Conservation (phyloP, 768 basidiomycete genomes). For the Termitomyces sp. region DNA sequence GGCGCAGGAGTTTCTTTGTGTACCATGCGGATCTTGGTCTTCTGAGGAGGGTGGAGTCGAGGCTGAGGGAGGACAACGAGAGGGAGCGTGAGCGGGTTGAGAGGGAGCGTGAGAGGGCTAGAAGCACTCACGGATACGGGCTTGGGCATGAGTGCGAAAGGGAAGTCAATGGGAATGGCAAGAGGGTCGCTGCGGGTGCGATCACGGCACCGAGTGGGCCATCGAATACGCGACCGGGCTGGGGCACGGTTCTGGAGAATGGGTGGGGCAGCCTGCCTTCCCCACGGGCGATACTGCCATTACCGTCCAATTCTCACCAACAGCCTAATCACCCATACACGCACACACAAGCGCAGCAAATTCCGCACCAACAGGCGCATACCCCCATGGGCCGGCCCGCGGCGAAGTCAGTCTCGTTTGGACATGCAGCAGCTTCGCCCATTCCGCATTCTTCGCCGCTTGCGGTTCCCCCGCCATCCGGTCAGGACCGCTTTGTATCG, state of each 20-base stretch:
- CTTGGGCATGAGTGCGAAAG: slow-evolving; percentile 3
- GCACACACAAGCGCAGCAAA: background rate
- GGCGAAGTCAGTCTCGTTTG: slow-evolving; percentile 48
- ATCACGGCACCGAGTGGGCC: slow-evolving; percentile 4
- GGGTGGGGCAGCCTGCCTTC: slow-evolving; percentile 4
- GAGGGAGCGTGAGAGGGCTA: slow-evolving; percentile 8
- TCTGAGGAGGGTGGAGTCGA: slow-evolving; percentile 62
- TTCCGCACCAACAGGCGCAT: background rate
- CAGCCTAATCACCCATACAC: slow-evolving; percentile 1
- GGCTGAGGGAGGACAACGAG: slow-evolving; percentile 37
- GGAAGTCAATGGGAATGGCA: slow-evolving; percentile 23
- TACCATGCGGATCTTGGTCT: slow-evolving; percentile 78
- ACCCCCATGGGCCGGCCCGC: slow-evolving; percentile 32
- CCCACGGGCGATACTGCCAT: background rate
- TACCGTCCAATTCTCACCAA: slow-evolving; percentile 2
- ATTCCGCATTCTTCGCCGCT: slow-evolving; percentile 15
- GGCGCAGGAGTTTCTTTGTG: slow-evolving; percentile 85
- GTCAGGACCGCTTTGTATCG: background rate
- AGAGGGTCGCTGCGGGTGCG: slow-evolving; percentile 13
- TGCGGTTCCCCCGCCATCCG: slow-evolving; percentile 21
- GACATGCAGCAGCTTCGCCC: slow-evolving; percentile 16
- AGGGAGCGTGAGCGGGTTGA: slow-evolving; percentile 26
- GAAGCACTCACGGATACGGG: slow-evolving; percentile 2
- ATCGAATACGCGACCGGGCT: background rate
- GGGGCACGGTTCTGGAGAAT: slow-evolving; percentile 5